phyloP scores from a whole-genome alignment of 768 basidiomycete genomes.

The Podaxis sp. region DNA sequence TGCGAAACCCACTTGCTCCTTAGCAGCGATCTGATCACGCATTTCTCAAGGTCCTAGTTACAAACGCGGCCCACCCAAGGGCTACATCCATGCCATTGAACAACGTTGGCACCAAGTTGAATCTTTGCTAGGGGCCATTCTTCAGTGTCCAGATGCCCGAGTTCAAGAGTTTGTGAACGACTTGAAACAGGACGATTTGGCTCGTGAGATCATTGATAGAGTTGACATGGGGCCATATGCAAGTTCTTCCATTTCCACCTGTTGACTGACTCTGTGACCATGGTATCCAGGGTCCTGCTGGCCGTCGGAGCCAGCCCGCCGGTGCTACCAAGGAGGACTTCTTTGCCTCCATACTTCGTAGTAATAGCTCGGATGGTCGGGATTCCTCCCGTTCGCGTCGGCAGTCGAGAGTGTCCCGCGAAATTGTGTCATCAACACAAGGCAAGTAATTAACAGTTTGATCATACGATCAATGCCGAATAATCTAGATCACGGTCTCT shows the following conservation, averaged over 20 bases:
- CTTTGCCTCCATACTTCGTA: slow-evolving; percentile 67
- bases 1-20: not conserved
- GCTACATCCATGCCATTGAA: slow-evolving; percentile 92
- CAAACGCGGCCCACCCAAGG: slow-evolving; percentile 83
- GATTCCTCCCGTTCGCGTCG: slow-evolving; percentile 61
- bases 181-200: slow-evolving; percentile 67
- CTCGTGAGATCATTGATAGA: slow-evolving; percentile 68
- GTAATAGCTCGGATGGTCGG: slow-evolving; percentile 43
- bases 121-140: slow-evolving; percentile 77
- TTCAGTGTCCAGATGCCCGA: slow-evolving; percentile 65
- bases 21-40: not conserved
- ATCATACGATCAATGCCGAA: slow-evolving; percentile 3
- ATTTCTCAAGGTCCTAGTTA: slow-evolving; percentile 59
- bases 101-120: slow-evolving; percentile 91
- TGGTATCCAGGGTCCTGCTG: slow-evolving; percentile 55
- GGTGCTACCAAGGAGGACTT: slow-evolving; percentile 75
- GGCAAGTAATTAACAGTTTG: slow-evolving; percentile 27
- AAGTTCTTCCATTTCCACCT: slow-evolving; percentile 18
- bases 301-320: slow-evolving; percentile 54
- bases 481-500: slow-evolving; percentile 50
- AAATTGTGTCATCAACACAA: slow-evolving; percentile 73
- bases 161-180: slow-evolving; percentile 61
- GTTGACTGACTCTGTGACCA: slow-evolving; percentile 9
- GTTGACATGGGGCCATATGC: slow-evolving; percentile 83
- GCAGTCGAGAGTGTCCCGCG: slow-evolving; percentile 73